Conservation (phyloP, 1,139 yeast genomes). For the Kodamaea plutei region DNA sequence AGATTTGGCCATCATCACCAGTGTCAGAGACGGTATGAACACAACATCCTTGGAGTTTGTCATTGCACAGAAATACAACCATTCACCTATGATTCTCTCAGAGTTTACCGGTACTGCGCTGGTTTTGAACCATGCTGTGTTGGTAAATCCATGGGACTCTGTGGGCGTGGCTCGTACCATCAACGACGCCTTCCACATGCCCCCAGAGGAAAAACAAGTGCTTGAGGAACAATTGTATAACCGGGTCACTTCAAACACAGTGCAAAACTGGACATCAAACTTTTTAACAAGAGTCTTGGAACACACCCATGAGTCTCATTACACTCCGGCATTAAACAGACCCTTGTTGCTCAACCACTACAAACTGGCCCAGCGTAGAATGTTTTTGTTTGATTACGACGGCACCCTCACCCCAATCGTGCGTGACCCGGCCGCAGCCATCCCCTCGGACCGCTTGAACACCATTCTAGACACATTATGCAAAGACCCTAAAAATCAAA, state of each 20-base stretch:
- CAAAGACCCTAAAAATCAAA: conserved; percentile 75
- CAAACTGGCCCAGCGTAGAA: conserved; percentile 56
- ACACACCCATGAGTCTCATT: conserved; percentile 48
- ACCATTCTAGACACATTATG: conserved; percentile 57
- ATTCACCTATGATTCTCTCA: conserved; percentile 76
- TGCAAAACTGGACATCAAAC: conserved; percentile 75
- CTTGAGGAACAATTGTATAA: conserved; percentile 54
- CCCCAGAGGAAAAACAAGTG: conserved; percentile 33
- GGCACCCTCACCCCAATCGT: conserved; percentile 97
- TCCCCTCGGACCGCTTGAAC: conserved; percentile 75
- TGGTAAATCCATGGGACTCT: conserved; percentile 96
- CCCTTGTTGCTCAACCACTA: conserved; percentile 63
- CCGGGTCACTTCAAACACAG: conserved; percentile 65
- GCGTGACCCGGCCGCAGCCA: conserved; percentile 96
- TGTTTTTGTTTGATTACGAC: conserved; percentile 91
- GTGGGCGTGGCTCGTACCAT: conserved; percentile 89
- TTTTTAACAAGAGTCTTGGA: conserved; percentile 54
- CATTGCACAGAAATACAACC: conserved; percentile 71
- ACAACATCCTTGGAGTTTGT: conserved; percentile 92
- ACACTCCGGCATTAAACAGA: conserved; percentile 83
- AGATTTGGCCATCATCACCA: conserved; percentile 82
- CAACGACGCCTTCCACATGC: conserved; percentile 58
- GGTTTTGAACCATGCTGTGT: conserved; percentile 70
- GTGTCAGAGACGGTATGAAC: conserved; percentile 95
- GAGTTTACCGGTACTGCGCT: conserved; percentile 94